Conservation (phyloP, 78 protist genomes). For the Chrysochromulina parva region DNA sequence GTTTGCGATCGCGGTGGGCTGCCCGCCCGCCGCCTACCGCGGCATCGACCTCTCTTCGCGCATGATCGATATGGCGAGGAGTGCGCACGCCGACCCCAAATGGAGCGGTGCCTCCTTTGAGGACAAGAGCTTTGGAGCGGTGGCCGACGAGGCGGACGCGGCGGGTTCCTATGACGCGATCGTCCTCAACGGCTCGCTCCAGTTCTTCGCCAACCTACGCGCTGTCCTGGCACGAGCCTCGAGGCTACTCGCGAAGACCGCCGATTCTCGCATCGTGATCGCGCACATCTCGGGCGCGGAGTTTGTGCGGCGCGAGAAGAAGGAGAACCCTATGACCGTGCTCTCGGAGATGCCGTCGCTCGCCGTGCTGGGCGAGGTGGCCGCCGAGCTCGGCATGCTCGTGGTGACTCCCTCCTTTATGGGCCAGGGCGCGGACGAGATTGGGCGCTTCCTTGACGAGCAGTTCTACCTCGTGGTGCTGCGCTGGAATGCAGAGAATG, state of each 20-base stretch:
- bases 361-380: neutral
- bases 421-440: neutral
- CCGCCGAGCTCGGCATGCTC: neutral
- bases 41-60: neutral
- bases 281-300: neutral
- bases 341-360: neutral
- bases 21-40: neutral
- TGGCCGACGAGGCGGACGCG: neutral
- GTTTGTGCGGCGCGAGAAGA: neutral
- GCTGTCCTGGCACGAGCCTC: neutral
- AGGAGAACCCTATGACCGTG: neutral
- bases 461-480: neutral
- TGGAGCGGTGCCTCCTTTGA: neutral
- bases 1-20: neutral
- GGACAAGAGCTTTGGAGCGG: neutral
- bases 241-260: neutral
- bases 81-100: neutral
- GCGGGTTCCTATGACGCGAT: neutral
- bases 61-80: neutral
- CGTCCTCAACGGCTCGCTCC: neutral
- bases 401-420: neutral
- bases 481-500: neutral
- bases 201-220: neutral
- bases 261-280: neutral
- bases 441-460: neutral